Base-by-base conservation (phyloP, 2,329 filamentous ascomycete genomes). In the Metarhizium rileyi region DNA sequence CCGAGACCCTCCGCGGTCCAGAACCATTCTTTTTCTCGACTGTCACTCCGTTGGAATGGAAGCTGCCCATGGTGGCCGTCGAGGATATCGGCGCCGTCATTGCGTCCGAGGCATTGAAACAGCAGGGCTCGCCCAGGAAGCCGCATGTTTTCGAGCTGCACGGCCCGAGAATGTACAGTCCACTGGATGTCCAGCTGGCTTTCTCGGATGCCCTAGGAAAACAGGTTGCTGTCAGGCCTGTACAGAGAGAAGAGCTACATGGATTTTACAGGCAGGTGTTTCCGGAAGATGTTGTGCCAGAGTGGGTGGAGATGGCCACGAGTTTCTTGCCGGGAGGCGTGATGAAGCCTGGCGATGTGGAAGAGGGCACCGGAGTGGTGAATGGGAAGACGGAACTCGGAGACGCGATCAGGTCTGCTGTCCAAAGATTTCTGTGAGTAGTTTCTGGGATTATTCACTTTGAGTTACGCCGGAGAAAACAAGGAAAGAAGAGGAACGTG, bases 1-100 rank as follows among this genome's bases (percentile, higher is more conserved):
- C 62, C 1, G 56, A 62, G 18, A 65, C 61, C 0, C 51, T 69
- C 30, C 54, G 57, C 18, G 52, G 33, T 0, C 46, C 57, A 1
- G 41, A 56, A 0, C 61, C 63, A 1, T 66, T 63, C 53, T 62
- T 70, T 49, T 62, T 52, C 44, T 66, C 66, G 0, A 61, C 63
- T 1, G 55, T 69, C 16, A 63, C 63, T 0, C 67, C 67, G 0
- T 40, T 64, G 2, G 63, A 67, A 9, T 61, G 53, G 36, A 52
- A 60, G 22, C 27, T 66, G 9, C 60, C 61, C 1, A 67, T 68
- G 65, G 59, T 64, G 3, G 60, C 62, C 0, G 51, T 59, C 26
- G 46, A 49, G 4, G 57, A 62, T 14, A 59, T 64, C 46, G 59
- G 61, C 2, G 45, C 46, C 3, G 30, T 44, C 10, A 52, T 67